Percentiles rank a stretch among this genome's conserved stretches.
phyloP scores from a whole-genome alignment of 805 yeast species.

The Yamadazyma nakazawae region DNA sequence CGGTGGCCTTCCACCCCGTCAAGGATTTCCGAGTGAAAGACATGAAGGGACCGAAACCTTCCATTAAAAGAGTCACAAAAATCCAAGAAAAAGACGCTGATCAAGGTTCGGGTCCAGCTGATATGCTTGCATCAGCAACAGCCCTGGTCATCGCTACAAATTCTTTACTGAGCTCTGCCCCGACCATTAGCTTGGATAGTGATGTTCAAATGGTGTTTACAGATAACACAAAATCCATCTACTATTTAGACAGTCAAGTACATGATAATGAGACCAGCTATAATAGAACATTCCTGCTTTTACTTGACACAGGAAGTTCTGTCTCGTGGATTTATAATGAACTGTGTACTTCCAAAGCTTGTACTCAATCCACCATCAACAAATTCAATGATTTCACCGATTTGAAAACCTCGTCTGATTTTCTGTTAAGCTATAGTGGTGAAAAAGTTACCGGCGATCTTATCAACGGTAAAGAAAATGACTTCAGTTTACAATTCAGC shows the following conservation, averaged over 20 bases:
- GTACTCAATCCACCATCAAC: constrained; percentile 28
- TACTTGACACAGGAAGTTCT: constrained; percentile 66
- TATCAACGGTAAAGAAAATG: constrained; percentile 30
- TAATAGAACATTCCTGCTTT: constrained; percentile 44
- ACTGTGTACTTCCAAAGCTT: constrained; percentile 44
- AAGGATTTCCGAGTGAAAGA: constrained; percentile 18
- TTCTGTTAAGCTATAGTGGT: constrained; percentile 51
- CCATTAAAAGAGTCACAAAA: not conserved
- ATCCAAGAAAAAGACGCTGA: not conserved
- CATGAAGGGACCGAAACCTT: constrained; percentile 3
- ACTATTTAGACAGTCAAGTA: constrained; percentile 17
- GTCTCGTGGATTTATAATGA: constrained; percentile 60
- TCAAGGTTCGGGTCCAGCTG: not conserved
- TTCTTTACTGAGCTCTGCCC: constrained; percentile 13
- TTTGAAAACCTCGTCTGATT: constrained; percentile 26
- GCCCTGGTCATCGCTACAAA: constrained; percentile 11
- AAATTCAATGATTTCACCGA: constrained; percentile 21
- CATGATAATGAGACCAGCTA: constrained; percentile 20
- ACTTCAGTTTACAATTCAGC: constrained; percentile 24
- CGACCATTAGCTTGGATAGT: constrained; percentile 15
- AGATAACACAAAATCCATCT: constrained; percentile 20
- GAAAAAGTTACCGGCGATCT: constrained; percentile 52
- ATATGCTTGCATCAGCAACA: constrained; percentile 8
- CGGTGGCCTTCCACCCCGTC: constrained; percentile 15
- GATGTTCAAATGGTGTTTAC: constrained; percentile 20